Conservation (phyloP, 805 yeast species). For the Schwanniomyces vanrijiae region DNA sequence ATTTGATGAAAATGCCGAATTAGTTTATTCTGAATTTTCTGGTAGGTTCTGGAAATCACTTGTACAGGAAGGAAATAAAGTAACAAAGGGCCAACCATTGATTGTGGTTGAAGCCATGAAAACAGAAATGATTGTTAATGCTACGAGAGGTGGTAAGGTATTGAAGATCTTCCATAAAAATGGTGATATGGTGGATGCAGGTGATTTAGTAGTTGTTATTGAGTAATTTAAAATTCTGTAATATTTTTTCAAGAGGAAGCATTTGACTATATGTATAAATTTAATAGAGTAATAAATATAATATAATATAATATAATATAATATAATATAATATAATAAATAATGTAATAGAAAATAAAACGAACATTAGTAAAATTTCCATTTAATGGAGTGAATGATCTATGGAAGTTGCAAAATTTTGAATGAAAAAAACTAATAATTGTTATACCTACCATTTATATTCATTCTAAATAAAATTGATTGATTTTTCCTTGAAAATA, state of each 20-base stretch:
- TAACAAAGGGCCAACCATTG: slow-evolving; percentile 72
- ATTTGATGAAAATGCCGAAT: slow-evolving; percentile 75
- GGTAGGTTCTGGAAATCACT: slow-evolving; percentile 96
- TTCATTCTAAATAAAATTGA: no score
- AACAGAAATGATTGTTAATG: slow-evolving; percentile 88
- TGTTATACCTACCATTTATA: no score
- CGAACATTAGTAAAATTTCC: background rate
- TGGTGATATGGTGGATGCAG: slow-evolving; percentile 97
- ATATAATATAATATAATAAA: no score
- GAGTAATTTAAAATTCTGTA: slow-evolving; percentile 28
- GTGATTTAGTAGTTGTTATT: slow-evolving; percentile 87
- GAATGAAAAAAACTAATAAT: no score
- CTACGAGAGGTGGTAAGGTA: slow-evolving; percentile 73
- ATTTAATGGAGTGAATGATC: no score
- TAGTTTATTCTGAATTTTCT: slow-evolving; percentile 92
- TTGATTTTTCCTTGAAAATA: no score
- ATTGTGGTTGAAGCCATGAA: slow-evolving; percentile 97
- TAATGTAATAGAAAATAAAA: no score
- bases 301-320: background rate
- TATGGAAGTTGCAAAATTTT: no score
- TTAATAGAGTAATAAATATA: background rate
- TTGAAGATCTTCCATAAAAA: slow-evolving; percentile 71
- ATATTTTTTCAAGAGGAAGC: slow-evolving; percentile 2
- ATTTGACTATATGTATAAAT: background rate
- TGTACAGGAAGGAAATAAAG: slow-evolving; percentile 74